Evolutionary conservation across 306 rosid genomes (phyloP).

Genomic region (Mucuna pruriens): DNA sequence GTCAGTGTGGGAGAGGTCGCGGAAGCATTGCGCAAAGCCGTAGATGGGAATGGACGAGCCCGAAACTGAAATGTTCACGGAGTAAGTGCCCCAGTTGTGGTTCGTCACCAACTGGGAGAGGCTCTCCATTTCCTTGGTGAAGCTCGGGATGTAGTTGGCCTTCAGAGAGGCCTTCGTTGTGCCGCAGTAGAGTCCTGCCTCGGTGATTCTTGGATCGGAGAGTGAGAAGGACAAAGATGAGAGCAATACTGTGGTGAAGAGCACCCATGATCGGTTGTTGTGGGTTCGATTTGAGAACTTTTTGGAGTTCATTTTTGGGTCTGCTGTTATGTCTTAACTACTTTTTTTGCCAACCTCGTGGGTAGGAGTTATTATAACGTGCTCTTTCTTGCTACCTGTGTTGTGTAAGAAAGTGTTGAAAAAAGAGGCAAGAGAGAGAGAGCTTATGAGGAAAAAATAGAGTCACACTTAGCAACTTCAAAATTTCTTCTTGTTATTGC

Average conservation of each 20-base stretch:
- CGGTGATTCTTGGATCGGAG: constrained; percentile 67
- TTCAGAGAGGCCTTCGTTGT: constrained; percentile 22
- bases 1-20: constrained; percentile 74
- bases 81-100: constrained; percentile 53
- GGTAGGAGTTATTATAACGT: background rate
- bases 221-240: constrained; percentile 21
- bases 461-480: background rate
- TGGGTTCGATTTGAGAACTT: background rate
- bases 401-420: background rate
- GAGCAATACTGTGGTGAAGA: constrained; percentile 33
- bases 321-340: background rate
- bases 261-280: constrained; percentile 17
- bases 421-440: background rate
- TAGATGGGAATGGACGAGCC: constrained; percentile 47
- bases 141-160: constrained; percentile 58
- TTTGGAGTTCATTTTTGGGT: background rate
- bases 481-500: background rate
- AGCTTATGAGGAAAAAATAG: background rate
- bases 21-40: constrained; percentile 73
- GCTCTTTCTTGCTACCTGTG: background rate
- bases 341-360: background rate
- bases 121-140: constrained; percentile 69
- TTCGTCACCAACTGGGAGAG: constrained; percentile 51
- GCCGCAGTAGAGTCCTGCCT: constrained; percentile 62
- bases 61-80: constrained; percentile 47